These are phyloP conservation scores for Pistacia vera DNA, from an alignment of 345 rosid species.

Conservation along the genomic window DNA sequence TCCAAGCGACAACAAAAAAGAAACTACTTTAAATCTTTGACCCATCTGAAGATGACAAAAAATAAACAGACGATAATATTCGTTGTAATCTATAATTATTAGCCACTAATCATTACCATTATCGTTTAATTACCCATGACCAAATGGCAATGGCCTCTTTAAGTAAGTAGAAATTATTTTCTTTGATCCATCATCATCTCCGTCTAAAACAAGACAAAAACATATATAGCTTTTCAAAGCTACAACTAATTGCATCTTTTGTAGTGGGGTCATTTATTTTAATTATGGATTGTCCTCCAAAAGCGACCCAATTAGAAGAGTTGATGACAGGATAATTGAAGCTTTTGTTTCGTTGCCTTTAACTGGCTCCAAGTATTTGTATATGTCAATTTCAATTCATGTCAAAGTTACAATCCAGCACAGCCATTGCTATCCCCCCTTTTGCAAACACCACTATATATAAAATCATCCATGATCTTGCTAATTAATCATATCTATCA, in stretches of 20 bases:
- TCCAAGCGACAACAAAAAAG: not conserved
- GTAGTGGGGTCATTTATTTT: not conserved
- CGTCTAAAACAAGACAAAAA: not conserved
- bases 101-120: conserved; percentile 12
- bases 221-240: no score
- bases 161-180: not conserved
- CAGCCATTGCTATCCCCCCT: not conserved
- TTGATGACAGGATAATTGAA: no score
- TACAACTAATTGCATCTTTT: not conserved
- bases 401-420: not conserved
- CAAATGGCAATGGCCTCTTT: not conserved
- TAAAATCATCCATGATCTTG: not conserved
- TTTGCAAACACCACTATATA: not conserved
- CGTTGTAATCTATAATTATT: not conserved
- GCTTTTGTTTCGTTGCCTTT: not conserved
- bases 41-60: conserved; percentile 3
- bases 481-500: not conserved
- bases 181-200: not conserved
- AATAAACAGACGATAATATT: not conserved
- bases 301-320: not conserved
- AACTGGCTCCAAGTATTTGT: not conserved
- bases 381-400: no score
- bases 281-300: no score
- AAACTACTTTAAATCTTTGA: not conserved
- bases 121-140: not conserved